A percentile compares a stretch with the other conserved stretches of the same genome.
Evolutionary conservation across 805 yeast species (phyloP).

Genomic region (Cyberlindnera mississippiensis): DNA sequence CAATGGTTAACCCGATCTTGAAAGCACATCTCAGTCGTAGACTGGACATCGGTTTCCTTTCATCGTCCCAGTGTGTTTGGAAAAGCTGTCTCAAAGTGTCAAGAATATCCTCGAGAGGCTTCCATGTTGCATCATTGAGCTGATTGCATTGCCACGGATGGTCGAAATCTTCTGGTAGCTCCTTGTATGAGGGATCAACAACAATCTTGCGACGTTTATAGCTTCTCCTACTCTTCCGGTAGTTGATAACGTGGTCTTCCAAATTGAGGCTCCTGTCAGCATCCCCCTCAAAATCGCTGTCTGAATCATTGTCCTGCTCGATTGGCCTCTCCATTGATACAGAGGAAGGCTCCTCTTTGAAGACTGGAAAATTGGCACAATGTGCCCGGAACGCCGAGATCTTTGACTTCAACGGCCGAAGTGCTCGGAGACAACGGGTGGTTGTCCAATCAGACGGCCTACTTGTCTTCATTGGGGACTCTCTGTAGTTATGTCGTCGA

Average conservation of each 20-base stretch:
- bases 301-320: constrained; percentile 1
- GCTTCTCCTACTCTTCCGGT: constrained; percentile 2
- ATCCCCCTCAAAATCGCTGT: background rate
- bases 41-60: background rate
- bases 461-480: no score
- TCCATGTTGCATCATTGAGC: background rate
- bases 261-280: constrained; percentile 10
- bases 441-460: constrained; percentile 10
- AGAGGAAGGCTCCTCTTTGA: background rate
- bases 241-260: constrained; percentile 7
- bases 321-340: background rate
- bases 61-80: background rate
- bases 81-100: constrained; percentile 1
- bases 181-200: constrained; percentile 3
- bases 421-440: constrained; percentile 10
- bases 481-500: no score
- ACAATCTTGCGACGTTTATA: constrained; percentile 3
- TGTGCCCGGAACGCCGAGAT: constrained; percentile 7
- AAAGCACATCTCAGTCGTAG: constrained; percentile 7
- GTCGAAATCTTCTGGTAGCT: background rate
- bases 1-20: constrained; percentile 3
- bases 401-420: constrained; percentile 17
- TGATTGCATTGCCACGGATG: background rate
- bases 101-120: background rate
- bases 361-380: background rate